Evolutionary conservation across 257 asterid genomes (phyloP).

Genomic region (Paulownia fortunei): DNA sequence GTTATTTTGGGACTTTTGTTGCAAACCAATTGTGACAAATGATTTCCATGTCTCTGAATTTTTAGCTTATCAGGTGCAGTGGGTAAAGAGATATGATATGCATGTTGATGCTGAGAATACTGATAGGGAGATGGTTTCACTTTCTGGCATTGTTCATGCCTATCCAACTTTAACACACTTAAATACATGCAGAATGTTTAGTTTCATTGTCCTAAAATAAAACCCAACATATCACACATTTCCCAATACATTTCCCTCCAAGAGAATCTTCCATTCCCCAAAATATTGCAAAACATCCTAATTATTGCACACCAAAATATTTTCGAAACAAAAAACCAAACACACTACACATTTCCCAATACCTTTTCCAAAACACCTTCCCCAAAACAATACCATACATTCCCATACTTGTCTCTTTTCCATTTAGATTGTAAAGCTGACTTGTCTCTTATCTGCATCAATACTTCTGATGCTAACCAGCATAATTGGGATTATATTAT

Average conservation of each 20-base stretch:
- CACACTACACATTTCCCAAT: no score
- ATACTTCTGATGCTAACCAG: background rate
- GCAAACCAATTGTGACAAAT: background rate
- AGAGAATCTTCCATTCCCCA: no score
- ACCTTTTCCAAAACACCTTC: no score
- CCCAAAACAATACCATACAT: no score
- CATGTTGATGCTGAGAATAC: background rate
- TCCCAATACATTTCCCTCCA: no score
- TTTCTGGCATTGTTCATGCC: background rate
- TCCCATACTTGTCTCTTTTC: no score
- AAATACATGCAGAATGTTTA: no score
- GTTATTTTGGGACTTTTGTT: background rate
- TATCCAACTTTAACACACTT: background rate
- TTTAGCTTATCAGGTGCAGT: background rate
- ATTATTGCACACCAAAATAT: no score
- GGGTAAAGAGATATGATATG: background rate
- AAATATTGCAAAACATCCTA: no score
- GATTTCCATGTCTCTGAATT: background rate
- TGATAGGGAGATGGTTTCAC: background rate
- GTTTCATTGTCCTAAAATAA: no score
- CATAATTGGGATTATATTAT: background rate
- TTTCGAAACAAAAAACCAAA: no score
- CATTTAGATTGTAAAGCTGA: conserved; percentile 1
- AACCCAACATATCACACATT: no score
- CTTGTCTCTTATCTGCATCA: background rate